These are phyloP conservation scores for Aulographum hederae DNA, from an alignment of 2,329 filamentous ascomycete genomes.

Conservation along the genomic window DNA sequence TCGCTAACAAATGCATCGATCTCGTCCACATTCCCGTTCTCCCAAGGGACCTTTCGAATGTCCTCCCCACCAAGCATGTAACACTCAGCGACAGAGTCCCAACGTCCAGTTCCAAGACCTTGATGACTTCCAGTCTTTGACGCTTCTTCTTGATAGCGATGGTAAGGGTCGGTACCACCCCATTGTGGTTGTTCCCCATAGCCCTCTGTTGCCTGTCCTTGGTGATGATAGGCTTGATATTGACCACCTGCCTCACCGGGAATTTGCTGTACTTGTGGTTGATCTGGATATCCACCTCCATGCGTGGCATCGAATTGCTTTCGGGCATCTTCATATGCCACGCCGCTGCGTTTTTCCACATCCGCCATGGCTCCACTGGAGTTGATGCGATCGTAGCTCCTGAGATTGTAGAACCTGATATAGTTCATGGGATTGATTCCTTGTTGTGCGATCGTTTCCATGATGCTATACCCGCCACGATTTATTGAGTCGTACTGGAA, in stretches of 20 bases:
- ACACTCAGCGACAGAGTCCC: constrained; percentile 61
- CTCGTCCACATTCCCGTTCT: constrained; percentile 33
- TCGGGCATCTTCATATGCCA: constrained; percentile 48
- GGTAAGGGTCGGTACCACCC: constrained; percentile 30
- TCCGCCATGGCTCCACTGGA: constrained; percentile 40
- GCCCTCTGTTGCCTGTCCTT: not conserved
- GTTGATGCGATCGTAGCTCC: constrained; percentile 74
- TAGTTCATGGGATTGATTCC: constrained; percentile 56
- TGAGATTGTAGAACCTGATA: constrained; percentile 70
- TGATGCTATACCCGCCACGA: constrained; percentile 59
- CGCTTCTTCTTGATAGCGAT: constrained; percentile 56
- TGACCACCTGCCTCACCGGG: constrained; percentile 3
- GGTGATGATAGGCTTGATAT: not conserved
- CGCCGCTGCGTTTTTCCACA: constrained; percentile 43
- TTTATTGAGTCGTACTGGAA: constrained; percentile 71
- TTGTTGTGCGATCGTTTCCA: constrained; percentile 46
- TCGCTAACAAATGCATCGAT: constrained; percentile 45
- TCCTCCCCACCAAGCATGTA: constrained; percentile 68
- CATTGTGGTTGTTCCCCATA: constrained; percentile 6
- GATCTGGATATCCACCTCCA: constrained; percentile 17
- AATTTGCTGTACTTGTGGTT: constrained; percentile 5
- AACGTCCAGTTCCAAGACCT: constrained; percentile 32
- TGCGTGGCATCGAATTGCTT: constrained; percentile 41
- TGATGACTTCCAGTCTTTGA: constrained; percentile 30
- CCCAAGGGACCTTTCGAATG: constrained; percentile 45